These are phyloP conservation scores for Cornus kousa DNA, from an alignment of 148 eudicot species.

Conservation along the genomic window DNA sequence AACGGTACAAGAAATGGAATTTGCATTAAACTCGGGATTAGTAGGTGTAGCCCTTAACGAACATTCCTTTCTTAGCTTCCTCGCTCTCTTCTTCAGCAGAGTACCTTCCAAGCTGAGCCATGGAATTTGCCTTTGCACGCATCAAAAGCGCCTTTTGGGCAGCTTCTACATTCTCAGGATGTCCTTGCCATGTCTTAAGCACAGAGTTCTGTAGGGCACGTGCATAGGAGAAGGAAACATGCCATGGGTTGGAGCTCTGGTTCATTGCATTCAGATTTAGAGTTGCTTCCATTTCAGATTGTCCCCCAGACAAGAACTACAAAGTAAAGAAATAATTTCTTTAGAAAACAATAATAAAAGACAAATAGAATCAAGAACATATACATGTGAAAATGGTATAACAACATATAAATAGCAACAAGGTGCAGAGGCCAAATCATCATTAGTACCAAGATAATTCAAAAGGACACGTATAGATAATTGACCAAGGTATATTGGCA, in stretches of 20 bases:
- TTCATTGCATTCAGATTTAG: conserved; percentile 92
- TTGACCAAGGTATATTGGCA: background rate
- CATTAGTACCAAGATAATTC: too few relatives aligned
- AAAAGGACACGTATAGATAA: background rate
- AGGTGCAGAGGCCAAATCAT: background rate
- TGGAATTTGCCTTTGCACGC: conserved; percentile 92
- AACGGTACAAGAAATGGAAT: background rate
- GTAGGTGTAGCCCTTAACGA: conserved; percentile 91
- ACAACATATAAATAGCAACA: background rate
- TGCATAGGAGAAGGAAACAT: conserved; percentile 94
- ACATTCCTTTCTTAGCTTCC: conserved; percentile 92
- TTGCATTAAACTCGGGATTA: conserved; percentile 20
- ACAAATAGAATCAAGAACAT: background rate
- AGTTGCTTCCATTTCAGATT: conserved; percentile 90
- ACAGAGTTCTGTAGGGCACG: conserved; percentile 92
- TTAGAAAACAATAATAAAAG: background rate
- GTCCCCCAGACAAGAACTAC: conserved; percentile 96
- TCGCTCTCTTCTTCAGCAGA: conserved; percentile 79
- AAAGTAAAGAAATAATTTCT: background rate
- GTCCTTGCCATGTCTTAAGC: conserved; percentile 94
- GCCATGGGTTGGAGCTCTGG: conserved; percentile 98
- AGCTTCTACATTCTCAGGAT: conserved; percentile 75
- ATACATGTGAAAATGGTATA: background rate
- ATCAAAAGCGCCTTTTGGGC: conserved; percentile 71
- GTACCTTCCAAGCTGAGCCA: conserved; percentile 89